phyloP scores from a whole-genome alignment of 768 basidiomycete genomes.

The Trametes gibbosa region DNA sequence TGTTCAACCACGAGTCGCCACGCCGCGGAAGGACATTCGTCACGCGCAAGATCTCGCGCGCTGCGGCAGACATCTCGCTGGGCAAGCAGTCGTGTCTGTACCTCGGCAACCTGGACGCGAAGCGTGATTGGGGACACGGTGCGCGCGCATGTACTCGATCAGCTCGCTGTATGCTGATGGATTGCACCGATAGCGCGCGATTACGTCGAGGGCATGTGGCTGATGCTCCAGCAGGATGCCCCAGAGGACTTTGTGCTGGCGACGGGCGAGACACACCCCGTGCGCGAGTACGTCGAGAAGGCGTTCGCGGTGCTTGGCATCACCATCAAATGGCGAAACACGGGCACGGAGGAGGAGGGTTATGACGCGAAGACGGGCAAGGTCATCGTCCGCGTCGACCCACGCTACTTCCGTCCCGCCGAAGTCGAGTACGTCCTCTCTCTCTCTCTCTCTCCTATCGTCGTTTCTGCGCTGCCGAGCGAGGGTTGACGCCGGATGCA shows the following conservation, averaged over 20 bases:
- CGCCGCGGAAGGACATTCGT: constrained; percentile 94
- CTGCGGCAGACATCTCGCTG: constrained; percentile 86
- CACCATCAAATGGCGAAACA: constrained; percentile 75
- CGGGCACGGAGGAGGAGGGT: constrained; percentile 75
- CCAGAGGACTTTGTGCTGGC: constrained; percentile 93
- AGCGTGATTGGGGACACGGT: constrained; percentile 99
- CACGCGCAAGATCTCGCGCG: constrained; percentile 90
- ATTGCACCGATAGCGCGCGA: constrained; percentile 56
- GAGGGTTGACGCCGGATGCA: neutral
- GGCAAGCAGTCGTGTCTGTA: constrained; percentile 91
- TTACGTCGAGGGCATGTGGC: constrained; percentile 98
- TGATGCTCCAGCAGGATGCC: constrained; percentile 83
- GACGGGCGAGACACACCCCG: constrained; percentile 93
- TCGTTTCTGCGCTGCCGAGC: neutral
- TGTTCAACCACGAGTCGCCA: constrained; percentile 98
- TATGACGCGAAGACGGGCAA: constrained; percentile 66
- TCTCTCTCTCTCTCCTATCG: neutral
- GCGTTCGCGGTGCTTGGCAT: constrained; percentile 71
- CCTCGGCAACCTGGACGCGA: constrained; percentile 91
- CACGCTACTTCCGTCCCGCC: constrained; percentile 89
- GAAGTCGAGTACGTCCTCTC: constrained; percentile 82
- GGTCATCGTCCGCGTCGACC: constrained; percentile 80
- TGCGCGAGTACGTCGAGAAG: constrained; percentile 91
- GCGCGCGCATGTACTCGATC: constrained; percentile 19
- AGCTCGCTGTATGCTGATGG: constrained; percentile 11